A percentile compares a stretch with the other conserved stretches of the same genome.
These are phyloP conservation scores for Bipolaris bicolor DNA, from an alignment of 2,329 filamentous ascomycete species.

Conservation along the genomic window DNA sequence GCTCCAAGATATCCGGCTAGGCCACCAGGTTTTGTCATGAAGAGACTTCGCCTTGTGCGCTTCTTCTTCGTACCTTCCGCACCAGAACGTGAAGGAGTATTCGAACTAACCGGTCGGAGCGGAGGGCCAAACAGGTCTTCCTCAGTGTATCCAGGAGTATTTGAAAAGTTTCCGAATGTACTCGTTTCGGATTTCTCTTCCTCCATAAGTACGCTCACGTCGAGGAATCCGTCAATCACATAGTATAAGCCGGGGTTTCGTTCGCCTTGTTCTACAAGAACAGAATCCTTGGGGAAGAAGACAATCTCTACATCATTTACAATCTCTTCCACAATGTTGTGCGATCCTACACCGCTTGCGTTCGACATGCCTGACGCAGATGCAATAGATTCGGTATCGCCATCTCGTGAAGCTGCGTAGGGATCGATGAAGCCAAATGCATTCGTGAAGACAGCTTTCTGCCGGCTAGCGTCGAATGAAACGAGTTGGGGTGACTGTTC, in stretches of 20 bases:
- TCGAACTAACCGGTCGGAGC: constrained; percentile 34
- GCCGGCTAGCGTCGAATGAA: constrained; percentile 80
- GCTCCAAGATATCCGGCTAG: constrained; percentile 94
- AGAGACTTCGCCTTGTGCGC: constrained; percentile 72
- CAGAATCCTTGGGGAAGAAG: constrained; percentile 92
- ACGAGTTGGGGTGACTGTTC: constrained; percentile 85
- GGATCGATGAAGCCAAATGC: constrained; percentile 91
- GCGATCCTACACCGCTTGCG: constrained; percentile 63
- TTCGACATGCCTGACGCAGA: constrained; percentile 54
- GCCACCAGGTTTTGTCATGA: constrained; percentile 91
- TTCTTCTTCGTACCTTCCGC: constrained; percentile 53
- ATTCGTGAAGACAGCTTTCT: constrained; percentile 82
- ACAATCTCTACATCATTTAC: constrained; percentile 95
- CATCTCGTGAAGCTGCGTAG: constrained; percentile 77
- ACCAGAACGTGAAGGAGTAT: constrained; percentile 30
- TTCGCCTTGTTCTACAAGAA: constrained; percentile 95
- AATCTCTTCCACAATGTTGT: constrained; percentile 78
- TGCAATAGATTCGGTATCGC: constrained; percentile 84
- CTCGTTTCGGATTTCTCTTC: constrained; percentile 60
- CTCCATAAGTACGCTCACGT: constrained; percentile 82
- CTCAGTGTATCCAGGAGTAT: constrained; percentile 42
- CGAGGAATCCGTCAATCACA: constrained; percentile 94
- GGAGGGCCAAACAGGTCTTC: constrained; percentile 44
- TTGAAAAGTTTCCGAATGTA: constrained; percentile 52
- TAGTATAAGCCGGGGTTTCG: constrained; percentile 97